A percentile compares a stretch with the other conserved stretches of the same genome.
Evolutionary conservation across 306 rosid species (phyloP).

Genomic region (Sicyos baderoa): DNA sequence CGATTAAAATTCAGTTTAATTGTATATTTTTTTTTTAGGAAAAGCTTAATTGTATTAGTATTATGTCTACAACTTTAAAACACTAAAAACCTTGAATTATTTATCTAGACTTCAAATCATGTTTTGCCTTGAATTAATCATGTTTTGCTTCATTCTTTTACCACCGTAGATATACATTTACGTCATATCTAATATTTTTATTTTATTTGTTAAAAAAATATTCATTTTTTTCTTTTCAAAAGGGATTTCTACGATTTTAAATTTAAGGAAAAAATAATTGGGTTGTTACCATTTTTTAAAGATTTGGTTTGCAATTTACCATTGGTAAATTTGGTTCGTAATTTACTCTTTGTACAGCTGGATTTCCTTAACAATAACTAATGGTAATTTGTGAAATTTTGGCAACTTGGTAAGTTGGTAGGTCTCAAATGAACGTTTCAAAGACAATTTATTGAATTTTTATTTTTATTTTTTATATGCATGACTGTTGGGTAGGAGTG

Average conservation of each 20-base stretch:
- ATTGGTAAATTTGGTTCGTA: background rate
- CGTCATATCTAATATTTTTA: background rate
- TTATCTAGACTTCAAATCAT: too few relatives aligned
- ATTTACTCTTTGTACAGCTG: background rate
- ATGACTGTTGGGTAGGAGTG: too few relatives aligned
- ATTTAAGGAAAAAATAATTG: background rate
- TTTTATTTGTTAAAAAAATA: too few relatives aligned
- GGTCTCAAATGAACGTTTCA: background rate
- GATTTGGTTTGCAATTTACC: background rate
- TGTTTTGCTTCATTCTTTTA: too few relatives aligned
- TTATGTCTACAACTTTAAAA: too few relatives aligned
- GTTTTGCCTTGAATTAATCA: too few relatives aligned
- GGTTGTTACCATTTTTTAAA: background rate
- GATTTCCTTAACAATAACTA: background rate
- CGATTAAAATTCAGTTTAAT: too few relatives aligned
- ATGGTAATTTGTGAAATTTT: background rate
- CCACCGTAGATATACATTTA: too few relatives aligned
- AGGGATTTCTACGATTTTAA: background rate
- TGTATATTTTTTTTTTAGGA: too few relatives aligned
- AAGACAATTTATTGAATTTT: background rate
- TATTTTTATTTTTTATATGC: too few relatives aligned
- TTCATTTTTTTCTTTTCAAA: background rate
- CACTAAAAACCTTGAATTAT: too few relatives aligned
- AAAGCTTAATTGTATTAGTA: too few relatives aligned
- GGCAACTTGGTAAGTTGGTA: constrained; percentile 10